These are phyloP conservation scores for Skeletonema marinoi DNA, from an alignment of 108 stramenopile species.

Conservation along the genomic window DNA sequence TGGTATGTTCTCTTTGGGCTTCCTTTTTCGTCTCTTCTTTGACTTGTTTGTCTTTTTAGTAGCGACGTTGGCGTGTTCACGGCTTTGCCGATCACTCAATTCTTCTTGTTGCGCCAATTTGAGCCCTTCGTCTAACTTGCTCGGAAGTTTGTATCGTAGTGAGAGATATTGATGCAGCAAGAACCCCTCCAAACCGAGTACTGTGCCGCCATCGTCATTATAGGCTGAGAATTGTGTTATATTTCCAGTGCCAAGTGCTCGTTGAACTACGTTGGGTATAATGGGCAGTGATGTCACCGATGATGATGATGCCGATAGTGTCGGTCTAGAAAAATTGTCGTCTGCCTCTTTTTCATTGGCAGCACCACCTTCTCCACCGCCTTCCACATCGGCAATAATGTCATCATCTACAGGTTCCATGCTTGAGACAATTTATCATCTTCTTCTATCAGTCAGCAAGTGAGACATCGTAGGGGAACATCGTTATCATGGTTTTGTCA, in stretches of 20 bases:
- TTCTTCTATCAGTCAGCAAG: not conserved
- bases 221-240: not conserved
- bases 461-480: no score
- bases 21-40: constrained; percentile 3
- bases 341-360: not conserved
- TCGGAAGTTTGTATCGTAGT: not conserved
- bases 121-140: not conserved
- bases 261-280: constrained; percentile 23
- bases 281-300: not conserved
- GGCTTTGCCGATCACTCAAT: not conserved
- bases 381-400: no score
- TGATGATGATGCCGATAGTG: no score
- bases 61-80: not conserved
- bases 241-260: constrained; percentile 28
- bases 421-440: not conserved
- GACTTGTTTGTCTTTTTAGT: not conserved
- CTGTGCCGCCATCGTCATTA: not conserved
- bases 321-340: no score
- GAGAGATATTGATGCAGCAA: constrained; percentile 23
- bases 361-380: not conserved
- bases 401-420: not conserved
- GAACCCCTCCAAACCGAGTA: constrained; percentile 22
- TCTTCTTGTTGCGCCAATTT: constrained; percentile 4
- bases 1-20: not conserved
- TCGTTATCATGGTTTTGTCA: no score